Evolutionary conservation across 2,329 filamentous ascomycete genomes (phyloP).

Genomic region (Aureobasidium melanogenum): DNA sequence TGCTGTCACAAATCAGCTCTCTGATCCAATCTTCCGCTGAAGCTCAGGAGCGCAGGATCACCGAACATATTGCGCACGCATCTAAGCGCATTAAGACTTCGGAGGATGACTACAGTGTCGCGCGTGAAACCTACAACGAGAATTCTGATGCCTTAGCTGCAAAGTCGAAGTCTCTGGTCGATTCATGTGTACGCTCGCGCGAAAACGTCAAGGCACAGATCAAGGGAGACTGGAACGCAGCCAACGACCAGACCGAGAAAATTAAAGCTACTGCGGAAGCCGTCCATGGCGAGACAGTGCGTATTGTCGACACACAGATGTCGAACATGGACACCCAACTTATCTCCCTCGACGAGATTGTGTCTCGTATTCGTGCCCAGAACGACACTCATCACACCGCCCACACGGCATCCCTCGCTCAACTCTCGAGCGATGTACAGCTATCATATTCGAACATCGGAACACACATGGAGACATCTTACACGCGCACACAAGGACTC

Average conservation of each 20-base stretch:
- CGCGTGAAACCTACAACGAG: slow-evolving; percentile 56
- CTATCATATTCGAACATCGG: slow-evolving; percentile 64
- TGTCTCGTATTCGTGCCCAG: slow-evolving; percentile 68
- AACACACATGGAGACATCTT: slow-evolving; percentile 59
- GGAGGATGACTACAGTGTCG: slow-evolving; percentile 45
- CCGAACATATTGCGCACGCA: slow-evolving; percentile 55
- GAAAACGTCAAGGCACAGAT: slow-evolving; percentile 74
- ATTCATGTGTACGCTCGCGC: slow-evolving; percentile 62
- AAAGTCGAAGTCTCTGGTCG: slow-evolving; percentile 59
- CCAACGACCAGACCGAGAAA: slow-evolving; percentile 70
- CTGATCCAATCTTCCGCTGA: slow-evolving; percentile 68
- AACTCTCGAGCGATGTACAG: slow-evolving; percentile 59
- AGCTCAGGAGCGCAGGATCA: slow-evolving; percentile 62
- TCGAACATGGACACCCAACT: slow-evolving; percentile 81
- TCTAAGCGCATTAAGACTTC: slow-evolving; percentile 40
- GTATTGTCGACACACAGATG: slow-evolving; percentile 84
- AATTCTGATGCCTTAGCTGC: slow-evolving; percentile 68
- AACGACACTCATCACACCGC: slow-evolving; percentile 69
- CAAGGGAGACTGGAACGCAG: slow-evolving; percentile 75
- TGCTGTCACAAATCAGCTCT: slow-evolving; percentile 68
- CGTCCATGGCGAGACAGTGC: slow-evolving; percentile 82
- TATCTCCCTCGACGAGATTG: slow-evolving; percentile 82
- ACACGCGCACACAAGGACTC: slow-evolving; percentile 59
- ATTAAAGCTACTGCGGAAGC: slow-evolving; percentile 78
- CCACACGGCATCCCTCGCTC: slow-evolving; percentile 57